phyloP scores from a whole-genome alignment of 1,284 basidiomycete species.

The Puccinia novopanici region DNA sequence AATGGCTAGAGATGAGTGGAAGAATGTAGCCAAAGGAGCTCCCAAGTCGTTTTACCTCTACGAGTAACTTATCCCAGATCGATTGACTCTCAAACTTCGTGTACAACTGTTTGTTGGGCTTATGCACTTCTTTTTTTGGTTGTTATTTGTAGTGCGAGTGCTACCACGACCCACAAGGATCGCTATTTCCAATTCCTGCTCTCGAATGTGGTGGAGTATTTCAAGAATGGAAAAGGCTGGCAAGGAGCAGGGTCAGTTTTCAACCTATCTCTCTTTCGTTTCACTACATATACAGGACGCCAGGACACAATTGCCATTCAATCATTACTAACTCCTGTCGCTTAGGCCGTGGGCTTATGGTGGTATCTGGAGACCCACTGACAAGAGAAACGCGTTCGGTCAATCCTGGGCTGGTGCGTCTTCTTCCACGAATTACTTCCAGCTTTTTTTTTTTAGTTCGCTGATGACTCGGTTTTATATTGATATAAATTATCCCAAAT shows the following conservation, averaged over 20 bases:
- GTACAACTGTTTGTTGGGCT: background rate
- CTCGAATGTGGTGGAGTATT: constrained; percentile 51
- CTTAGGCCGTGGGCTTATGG: constrained; percentile 54
- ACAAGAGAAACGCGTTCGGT: constrained; percentile 52
- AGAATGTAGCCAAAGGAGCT: constrained; percentile 51
- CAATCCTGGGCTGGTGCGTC: constrained; percentile 53
- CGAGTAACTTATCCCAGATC: background rate
- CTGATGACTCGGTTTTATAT: background rate
- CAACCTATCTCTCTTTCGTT: background rate
- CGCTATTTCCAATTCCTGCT: constrained; percentile 53
- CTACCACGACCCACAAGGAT: constrained; percentile 53
- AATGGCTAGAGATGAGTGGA: constrained; percentile 55
- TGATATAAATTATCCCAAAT: background rate
- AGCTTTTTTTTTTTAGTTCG: background rate
- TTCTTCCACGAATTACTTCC: constrained; percentile 52
- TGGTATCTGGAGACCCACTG: constrained; percentile 53
- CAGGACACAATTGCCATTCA: background rate
- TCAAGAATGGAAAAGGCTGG: constrained; percentile 42
- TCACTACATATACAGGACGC: no score
- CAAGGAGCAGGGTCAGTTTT: constrained; percentile 44
- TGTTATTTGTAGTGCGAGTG: constrained; percentile 46
- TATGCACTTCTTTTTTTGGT: background rate
- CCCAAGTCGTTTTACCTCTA: constrained; percentile 48
- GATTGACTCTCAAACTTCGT: background rate
- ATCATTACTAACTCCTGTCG: background rate